phyloP scores from a whole-genome alignment of 768 basidiomycete genomes.

The Lactifluus rugatus region DNA sequence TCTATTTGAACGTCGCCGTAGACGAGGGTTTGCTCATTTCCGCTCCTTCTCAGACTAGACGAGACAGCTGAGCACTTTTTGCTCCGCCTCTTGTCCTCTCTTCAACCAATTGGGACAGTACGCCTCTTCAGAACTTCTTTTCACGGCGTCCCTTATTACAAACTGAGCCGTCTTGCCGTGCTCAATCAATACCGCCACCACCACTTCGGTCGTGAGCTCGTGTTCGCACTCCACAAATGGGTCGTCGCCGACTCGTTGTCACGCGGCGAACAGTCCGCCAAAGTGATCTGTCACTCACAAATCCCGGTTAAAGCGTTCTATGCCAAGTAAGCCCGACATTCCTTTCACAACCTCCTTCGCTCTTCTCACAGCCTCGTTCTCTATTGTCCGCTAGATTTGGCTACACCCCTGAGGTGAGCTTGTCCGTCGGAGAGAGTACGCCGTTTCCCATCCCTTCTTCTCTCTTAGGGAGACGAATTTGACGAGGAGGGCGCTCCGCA shows the following conservation, averaged over 20 bases:
- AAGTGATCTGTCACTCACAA: conserved; percentile 61
- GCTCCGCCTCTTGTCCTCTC: conserved; percentile 53
- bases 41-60: conserved; percentile 40
- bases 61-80: conserved; percentile 59
- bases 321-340: conserved; percentile 47
- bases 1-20: background rate
- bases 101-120: conserved; percentile 61
- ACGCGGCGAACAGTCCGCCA: conserved; percentile 26
- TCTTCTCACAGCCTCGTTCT: conserved; percentile 20
- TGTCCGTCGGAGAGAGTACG: too few species aligned
- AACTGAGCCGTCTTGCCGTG: conserved; percentile 64
- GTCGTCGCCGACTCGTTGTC: conserved; percentile 32
- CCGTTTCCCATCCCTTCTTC: conserved; percentile 2
- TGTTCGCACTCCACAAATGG: conserved; percentile 53
- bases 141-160: conserved; percentile 41
- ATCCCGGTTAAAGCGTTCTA: conserved; percentile 66
- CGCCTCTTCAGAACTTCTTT: conserved; percentile 29
- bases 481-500: conserved; percentile 81
- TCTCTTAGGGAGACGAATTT: conserved; percentile 54
- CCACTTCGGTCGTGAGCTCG: conserved; percentile 59
- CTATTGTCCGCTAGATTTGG: conserved; percentile 45
- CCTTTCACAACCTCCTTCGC: conserved; percentile 12
- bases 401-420: conserved; percentile 53
- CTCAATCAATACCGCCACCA: conserved; percentile 53
- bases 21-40: conserved; percentile 7